These are phyloP conservation scores for Pyrus pyrifolia DNA, from an alignment of 306 rosid genomes.

Conservation along the genomic window DNA sequence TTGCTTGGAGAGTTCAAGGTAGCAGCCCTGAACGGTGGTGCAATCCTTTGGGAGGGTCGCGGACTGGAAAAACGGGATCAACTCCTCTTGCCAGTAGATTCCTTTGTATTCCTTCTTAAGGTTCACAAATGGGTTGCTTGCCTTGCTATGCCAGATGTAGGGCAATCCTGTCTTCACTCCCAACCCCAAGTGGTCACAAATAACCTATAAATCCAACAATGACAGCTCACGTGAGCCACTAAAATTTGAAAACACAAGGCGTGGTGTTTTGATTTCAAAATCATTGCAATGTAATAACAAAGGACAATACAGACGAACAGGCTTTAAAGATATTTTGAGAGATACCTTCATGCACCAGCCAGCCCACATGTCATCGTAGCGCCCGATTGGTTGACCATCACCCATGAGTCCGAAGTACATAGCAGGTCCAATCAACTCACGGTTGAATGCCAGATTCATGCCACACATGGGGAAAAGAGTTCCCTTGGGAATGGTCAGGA, in stretches of 20 bases:
- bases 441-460: constrained; percentile 82
- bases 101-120: constrained; percentile 86
- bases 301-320: background rate
- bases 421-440: constrained; percentile 76
- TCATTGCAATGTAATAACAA: background rate
- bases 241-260: background rate
- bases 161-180: constrained; percentile 92
- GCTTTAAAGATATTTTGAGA: background rate
- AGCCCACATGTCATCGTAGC: constrained; percentile 90
- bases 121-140: constrained; percentile 80
- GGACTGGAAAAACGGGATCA: constrained; percentile 74
- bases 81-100: constrained; percentile 79
- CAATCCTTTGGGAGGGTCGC: constrained; percentile 62
- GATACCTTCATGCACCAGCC: constrained; percentile 88
- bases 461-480: constrained; percentile 85
- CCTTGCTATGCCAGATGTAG: constrained; percentile 88
- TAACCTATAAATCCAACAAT: constrained; percentile 39
- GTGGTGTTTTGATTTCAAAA: background rate
- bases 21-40: constrained; percentile 63
- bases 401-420: constrained; percentile 96
- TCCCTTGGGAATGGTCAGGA: constrained; percentile 70
- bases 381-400: constrained; percentile 78
- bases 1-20: constrained; percentile 70
- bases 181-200: constrained; percentile 68
- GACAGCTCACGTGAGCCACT: background rate